phyloP scores from a whole-genome alignment of 139 green algal genomes.

The Tetradesmus lagerheimii region DNA sequence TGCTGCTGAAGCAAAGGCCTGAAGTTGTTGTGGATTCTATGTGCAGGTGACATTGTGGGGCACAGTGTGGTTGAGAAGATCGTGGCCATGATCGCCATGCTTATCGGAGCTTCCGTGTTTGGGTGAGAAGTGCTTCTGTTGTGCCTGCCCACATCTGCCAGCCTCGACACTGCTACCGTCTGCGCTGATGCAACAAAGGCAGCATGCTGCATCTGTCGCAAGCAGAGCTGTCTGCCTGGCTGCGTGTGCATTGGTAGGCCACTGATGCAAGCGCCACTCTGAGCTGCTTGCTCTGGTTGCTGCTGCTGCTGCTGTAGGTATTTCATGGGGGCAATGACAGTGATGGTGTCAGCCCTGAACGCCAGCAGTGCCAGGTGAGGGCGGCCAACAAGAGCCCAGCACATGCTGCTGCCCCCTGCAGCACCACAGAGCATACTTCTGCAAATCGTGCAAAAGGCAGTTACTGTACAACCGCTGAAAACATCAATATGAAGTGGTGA shows the following conservation, averaged over 20 bases:
- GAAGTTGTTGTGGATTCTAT: neutral
- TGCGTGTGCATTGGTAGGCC: neutral
- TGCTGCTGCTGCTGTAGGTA: constrained; percentile 24
- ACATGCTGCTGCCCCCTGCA: too few species aligned
- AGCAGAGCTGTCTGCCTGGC: neutral
- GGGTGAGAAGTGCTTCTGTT: constrained; percentile 37
- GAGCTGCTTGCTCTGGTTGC: neutral
- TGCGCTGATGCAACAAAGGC: neutral
- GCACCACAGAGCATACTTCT: too few species aligned
- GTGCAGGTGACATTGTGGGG: constrained; percentile 31
- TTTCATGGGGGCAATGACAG: constrained; percentile 57
- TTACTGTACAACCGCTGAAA: too few species aligned
- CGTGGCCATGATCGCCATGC: constrained; percentile 57
- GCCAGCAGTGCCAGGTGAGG: constrained; percentile 35
- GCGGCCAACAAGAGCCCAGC: too few species aligned
- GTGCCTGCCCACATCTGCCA: neutral
- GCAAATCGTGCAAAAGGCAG: too few species aligned
- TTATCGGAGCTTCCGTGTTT: constrained; percentile 60
- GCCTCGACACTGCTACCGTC: too few species aligned
- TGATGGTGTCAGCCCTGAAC: constrained; percentile 51
- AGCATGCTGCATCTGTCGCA: neutral
- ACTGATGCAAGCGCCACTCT: too few species aligned
- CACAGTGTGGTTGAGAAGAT: constrained; percentile 40
- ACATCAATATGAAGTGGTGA: too few species aligned
- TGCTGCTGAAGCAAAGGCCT: too few species aligned